Evolutionary conservation across 2,329 filamentous ascomycete species (phyloP).

Genomic region (Aspergillus pseudonomiae): DNA sequence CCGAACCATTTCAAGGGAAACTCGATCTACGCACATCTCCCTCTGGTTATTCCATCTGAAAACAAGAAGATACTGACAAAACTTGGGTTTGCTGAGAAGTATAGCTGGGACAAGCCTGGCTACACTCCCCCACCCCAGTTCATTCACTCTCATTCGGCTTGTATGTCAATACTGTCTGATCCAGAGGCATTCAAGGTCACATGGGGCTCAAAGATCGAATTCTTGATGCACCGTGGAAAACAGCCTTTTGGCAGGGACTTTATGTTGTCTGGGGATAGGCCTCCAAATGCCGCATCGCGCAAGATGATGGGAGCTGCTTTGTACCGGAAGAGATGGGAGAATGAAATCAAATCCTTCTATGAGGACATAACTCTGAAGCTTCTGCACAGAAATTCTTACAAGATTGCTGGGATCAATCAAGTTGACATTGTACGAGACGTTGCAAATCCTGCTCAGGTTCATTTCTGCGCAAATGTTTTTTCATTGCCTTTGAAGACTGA

Average conservation of each 20-base stretch:
- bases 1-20: conserved; percentile 53
- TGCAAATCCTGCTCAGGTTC: conserved; percentile 56
- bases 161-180: conserved; percentile 46
- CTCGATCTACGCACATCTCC: conserved; percentile 55
- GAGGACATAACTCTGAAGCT: conserved; percentile 51
- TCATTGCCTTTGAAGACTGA: conserved; percentile 59
- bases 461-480: conserved; percentile 59
- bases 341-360: conserved; percentile 52
- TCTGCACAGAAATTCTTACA: conserved; percentile 49
- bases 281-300: conserved; percentile 46
- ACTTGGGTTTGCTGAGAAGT: conserved; percentile 46
- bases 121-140: conserved; percentile 40
- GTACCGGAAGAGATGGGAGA: conserved; percentile 51
- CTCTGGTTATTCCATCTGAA: conserved; percentile 51
- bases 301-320: conserved; percentile 47
- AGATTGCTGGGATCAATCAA: conserved; percentile 48
- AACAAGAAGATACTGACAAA: conserved; percentile 48
- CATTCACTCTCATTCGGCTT: conserved; percentile 51
- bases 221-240: conserved; percentile 43
- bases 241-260: conserved; percentile 49
- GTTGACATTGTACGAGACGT: conserved; percentile 55
- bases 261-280: conserved; percentile 51
- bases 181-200: conserved; percentile 50
- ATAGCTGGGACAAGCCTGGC: conserved; percentile 42
- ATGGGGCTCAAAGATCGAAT: conserved; percentile 51